Conservation (phyloP, 2,329 filamentous ascomycete genomes). For the Fusarium sp. region DNA sequence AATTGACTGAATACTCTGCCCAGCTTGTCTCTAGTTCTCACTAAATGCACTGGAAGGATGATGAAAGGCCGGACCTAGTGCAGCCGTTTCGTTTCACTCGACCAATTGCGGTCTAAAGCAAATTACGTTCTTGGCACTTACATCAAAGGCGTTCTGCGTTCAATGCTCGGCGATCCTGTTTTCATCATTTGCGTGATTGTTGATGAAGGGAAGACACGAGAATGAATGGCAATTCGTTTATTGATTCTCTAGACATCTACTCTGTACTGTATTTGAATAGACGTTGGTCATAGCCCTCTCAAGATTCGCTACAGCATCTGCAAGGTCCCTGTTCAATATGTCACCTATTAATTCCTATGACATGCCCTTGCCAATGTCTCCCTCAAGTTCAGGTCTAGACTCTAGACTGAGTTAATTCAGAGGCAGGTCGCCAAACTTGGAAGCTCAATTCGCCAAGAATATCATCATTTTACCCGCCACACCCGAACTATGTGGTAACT, state of each 20-base stretch:
- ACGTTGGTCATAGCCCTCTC: background rate
- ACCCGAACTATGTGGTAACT: conserved; percentile 12
- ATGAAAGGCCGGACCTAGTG: conserved; percentile 29
- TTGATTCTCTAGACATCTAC: no score
- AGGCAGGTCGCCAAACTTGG: conserved; percentile 26
- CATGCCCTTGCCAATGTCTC: conserved; percentile 18
- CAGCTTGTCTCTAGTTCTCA: background rate
- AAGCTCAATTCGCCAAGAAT: conserved; percentile 26
- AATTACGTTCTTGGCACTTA: conserved; percentile 38
- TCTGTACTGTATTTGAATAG: no score
- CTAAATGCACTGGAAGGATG: conserved; percentile 21
- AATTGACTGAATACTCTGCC: background rate
- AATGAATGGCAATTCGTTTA: no score
- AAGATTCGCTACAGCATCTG: background rate
- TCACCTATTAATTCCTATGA: conserved; percentile 10
- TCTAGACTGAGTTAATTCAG: background rate
- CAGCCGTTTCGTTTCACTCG: conserved; percentile 45
- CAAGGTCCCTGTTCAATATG: conserved; percentile 23
- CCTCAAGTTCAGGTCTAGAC: background rate
- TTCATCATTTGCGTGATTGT: conserved; percentile 10
- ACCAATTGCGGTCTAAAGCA: conserved; percentile 38
- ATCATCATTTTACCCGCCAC: conserved; percentile 16
- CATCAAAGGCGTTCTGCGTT: conserved; percentile 26
- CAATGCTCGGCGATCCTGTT: conserved; percentile 21
- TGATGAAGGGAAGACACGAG: no score